phyloP scores from a whole-genome alignment of 139 green algal genomes.

The Astrephomene gubernaculifera region DNA sequence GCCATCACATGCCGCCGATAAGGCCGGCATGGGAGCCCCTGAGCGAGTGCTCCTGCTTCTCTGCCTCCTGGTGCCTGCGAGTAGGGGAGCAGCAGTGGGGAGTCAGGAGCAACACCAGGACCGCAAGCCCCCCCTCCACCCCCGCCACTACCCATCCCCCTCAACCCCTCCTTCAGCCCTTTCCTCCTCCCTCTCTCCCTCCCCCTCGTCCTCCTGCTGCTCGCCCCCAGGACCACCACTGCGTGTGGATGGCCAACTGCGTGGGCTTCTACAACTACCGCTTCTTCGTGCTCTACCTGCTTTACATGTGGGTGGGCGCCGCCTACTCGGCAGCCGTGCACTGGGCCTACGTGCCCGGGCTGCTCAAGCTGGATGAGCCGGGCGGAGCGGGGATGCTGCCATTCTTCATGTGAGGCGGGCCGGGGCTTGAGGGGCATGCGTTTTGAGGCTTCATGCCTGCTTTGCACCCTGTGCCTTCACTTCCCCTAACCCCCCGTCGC shows the following conservation, averaged over 20 bases:
- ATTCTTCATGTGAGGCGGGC: slow-evolving; percentile 31
- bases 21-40: too few species aligned
- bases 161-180: too few species aligned
- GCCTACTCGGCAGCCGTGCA: slow-evolving; percentile 41
- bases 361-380: slow-evolving; percentile 6
- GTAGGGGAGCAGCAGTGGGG: too few species aligned
- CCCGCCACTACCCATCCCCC: too few species aligned
- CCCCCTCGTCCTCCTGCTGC: neutral
- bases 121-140: too few species aligned
- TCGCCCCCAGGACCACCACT: slow-evolving; percentile 67
- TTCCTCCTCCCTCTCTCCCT: neutral
- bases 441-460: too few species aligned
- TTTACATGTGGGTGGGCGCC: slow-evolving; percentile 63
- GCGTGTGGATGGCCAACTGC: slow-evolving; percentile 84
- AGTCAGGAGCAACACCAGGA: too few species aligned
- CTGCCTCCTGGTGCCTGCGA: too few species aligned
- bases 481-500: neutral
- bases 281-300: slow-evolving; percentile 86
- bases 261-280: slow-evolving; percentile 81
- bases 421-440: too few species aligned
- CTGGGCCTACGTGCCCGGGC: slow-evolving; percentile 10
- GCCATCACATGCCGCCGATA: too few species aligned
- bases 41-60: too few species aligned
- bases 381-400: slow-evolving; percentile 26
- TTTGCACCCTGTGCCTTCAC: slow-evolving; percentile 5